Base-by-base conservation (phyloP, 2,329 filamentous ascomycete species). In the Colletotrichum chrysophilum region DNA sequence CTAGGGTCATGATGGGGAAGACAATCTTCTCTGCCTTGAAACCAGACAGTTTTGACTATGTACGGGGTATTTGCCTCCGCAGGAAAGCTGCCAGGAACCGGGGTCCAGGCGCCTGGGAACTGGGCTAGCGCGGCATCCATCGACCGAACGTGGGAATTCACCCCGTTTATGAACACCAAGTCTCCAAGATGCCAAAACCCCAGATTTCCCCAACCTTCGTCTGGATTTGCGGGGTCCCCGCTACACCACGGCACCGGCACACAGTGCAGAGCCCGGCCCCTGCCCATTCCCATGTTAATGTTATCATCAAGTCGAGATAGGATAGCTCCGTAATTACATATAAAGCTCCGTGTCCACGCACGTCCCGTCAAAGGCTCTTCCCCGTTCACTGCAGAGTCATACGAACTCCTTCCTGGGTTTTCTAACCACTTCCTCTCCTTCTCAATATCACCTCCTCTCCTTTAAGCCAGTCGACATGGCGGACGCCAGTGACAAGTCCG, bases 11-110 rank as follows among this genome's bases (percentile, higher is more conserved):
- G 3, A 12, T 43, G 38, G 38, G 38, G 5, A 43, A 43, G 3
- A 12, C 9, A 2, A 52, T 0, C 10, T 13, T 21, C 12, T 13
- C 43, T 52, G n/a, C n/a, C n/a, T 52, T 52, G 43, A 5, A 52
- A 7, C 13, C 43, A 0, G n/a, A 13, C 6, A 13, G 1, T 13
- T 52, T 13, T 13, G 3, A n/a, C 0, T 43, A 18, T n/a, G 0
- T 52, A 52, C 2, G 43, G n/a, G 43, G 43, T 7, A 4, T 52
- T 21, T 7, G 1, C 43, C 43, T 52, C 43, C 43, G 43, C 43
- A 52, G 4, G 43, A n/a, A 7, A 52, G n/a, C n/a, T 52, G 43
- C 13, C 43, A 52, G 43, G n/a, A 52, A 52, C 43, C 10, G 43
- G 43, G n/a, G 43, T 52, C n/a, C n/a, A 7, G 18, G 43, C 4